These are phyloP conservation scores for Cyclocybe aegerita DNA, from an alignment of 768 basidiomycete genomes.

Conservation along the genomic window DNA sequence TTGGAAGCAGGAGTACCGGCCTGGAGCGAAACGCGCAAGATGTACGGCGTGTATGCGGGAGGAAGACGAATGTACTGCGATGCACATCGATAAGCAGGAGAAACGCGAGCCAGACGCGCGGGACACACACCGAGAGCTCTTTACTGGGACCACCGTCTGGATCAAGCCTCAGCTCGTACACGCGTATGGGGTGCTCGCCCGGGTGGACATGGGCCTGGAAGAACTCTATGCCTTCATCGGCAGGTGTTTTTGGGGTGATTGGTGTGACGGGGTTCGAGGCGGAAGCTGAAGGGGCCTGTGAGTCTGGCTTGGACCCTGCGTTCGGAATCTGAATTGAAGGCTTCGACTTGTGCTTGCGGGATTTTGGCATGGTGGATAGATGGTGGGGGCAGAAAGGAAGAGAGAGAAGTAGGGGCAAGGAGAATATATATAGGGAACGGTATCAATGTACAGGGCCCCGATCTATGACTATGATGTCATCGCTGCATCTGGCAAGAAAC, in stretches of 20 bases:
- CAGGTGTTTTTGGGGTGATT: slow-evolving; percentile 81
- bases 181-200: slow-evolving; percentile 67
- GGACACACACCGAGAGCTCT: slow-evolving; percentile 69
- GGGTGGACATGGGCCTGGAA: slow-evolving; percentile 58
- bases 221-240: slow-evolving; percentile 90
- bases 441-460: slow-evolving; percentile 1
- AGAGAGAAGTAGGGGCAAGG: slow-evolving; percentile 5
- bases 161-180: slow-evolving; percentile 86
- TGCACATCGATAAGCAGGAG: slow-evolving; percentile 8
- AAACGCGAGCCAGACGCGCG: background rate
- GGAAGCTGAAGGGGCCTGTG: slow-evolving; percentile 21
- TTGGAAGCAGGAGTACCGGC: slow-evolving; percentile 89
- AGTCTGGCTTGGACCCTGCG: slow-evolving; percentile 9
- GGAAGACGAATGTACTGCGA: slow-evolving; percentile 92
- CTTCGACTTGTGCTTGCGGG: slow-evolving; percentile 10
- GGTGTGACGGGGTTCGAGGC: slow-evolving; percentile 26
- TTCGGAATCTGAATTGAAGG: slow-evolving; percentile 30
- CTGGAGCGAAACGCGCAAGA: slow-evolving; percentile 87
- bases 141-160: slow-evolving; percentile 89
- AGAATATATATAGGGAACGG: background rate
- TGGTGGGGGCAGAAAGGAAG: slow-evolving; percentile 8
- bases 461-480: slow-evolving; percentile 15
- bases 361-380: background rate
- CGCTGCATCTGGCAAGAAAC: slow-evolving; percentile 2
- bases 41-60: slow-evolving; percentile 84